These are phyloP conservation scores for Begonia fuchsioides DNA, from an alignment of 306 rosid genomes.

Conservation along the genomic window DNA sequence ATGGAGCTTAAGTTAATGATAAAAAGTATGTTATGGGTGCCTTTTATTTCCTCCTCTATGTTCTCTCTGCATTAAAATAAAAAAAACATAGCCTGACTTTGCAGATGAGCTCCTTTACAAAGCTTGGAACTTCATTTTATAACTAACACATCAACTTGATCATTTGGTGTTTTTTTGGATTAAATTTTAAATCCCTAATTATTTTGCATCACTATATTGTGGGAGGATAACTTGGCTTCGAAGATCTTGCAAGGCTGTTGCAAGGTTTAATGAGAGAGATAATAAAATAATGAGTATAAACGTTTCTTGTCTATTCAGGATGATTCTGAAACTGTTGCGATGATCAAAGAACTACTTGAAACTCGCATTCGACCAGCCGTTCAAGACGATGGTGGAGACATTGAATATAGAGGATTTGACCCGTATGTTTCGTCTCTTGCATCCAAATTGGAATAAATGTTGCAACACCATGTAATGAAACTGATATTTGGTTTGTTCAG, in stretches of 20 bases:
- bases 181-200: not conserved
- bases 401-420: constrained; percentile 65
- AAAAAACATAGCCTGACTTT: too few species aligned
- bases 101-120: too few species aligned
- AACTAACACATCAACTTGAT: not conserved
- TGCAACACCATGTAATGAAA: too few species aligned
- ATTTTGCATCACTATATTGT: too few species aligned
- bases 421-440: constrained; percentile 34
- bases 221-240: too few species aligned
- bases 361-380: constrained; percentile 93
- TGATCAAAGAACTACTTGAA: constrained; percentile 93
- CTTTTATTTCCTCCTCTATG: not conserved
- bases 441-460: constrained; percentile 69
- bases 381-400: constrained; percentile 94
- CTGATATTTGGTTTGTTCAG: too few species aligned
- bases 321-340: constrained; percentile 92
- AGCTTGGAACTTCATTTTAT: too few species aligned
- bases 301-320: constrained; percentile 25
- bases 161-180: not conserved
- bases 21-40: not conserved
- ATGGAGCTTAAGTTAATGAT: not conserved
- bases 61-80: too few species aligned
- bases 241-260: too few species aligned
- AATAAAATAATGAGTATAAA: too few species aligned
- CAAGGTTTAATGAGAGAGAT: too few species aligned